A percentile compares a stretch with the other conserved stretches of the same genome.
phyloP scores from a whole-genome alignment of 2,329 filamentous ascomycete genomes.

The Sclerotinia spermophila region DNA sequence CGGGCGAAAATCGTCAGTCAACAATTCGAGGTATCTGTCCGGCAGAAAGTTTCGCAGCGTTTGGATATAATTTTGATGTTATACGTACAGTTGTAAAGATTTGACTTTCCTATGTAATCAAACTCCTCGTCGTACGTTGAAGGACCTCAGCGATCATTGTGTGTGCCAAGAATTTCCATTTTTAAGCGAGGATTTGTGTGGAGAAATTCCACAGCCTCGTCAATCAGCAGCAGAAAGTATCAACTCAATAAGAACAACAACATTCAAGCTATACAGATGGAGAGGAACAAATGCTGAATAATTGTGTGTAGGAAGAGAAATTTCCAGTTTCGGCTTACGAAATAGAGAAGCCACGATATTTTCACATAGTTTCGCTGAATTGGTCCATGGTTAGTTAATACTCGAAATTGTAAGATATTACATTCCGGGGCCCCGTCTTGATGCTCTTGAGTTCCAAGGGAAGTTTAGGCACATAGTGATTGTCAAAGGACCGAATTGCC shows the following conservation, averaged over 20 bases:
- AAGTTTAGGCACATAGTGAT: not conserved
- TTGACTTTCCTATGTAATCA: constrained; percentile 24
- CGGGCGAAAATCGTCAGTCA: constrained; percentile 8
- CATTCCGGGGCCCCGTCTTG: not conserved
- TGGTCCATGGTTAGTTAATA: not conserved
- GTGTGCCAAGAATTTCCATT: constrained; percentile 30
- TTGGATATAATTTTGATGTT: not conserved
- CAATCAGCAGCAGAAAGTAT: not conserved
- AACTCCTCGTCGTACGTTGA: constrained; percentile 22
- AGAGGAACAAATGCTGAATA: not conserved
- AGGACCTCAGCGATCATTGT: constrained; percentile 26
- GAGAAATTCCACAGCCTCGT: constrained; percentile 16
- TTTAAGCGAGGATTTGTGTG: constrained; percentile 27
- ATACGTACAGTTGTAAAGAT: constrained; percentile 23
- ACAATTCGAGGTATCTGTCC: not conserved
- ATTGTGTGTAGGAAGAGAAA: not conserved
- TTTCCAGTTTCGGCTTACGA: not conserved
- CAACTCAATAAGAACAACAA: not conserved
- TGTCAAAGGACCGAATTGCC: not conserved
- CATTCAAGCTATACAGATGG: not conserved
- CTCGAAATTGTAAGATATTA: not conserved
- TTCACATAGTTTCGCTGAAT: not conserved
- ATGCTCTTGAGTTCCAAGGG: not conserved
- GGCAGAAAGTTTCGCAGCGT: too few relatives aligned
- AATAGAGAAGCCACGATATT: not conserved